phyloP scores from a whole-genome alignment of 2,329 filamentous ascomycete species.

The Bertia moriformis region DNA sequence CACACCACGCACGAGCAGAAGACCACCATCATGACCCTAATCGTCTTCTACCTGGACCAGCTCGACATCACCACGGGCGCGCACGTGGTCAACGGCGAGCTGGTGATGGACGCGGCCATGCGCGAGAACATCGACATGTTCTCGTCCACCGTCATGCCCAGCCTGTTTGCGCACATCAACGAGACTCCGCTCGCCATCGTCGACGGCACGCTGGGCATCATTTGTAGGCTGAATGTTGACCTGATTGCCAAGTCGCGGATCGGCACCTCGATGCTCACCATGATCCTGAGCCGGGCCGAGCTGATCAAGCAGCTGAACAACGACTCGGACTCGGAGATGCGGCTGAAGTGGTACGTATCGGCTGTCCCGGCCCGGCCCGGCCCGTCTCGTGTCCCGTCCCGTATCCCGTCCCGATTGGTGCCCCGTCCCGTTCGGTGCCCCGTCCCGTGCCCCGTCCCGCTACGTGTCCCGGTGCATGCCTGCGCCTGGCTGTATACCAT shows the following conservation, averaged over 20 bases:
- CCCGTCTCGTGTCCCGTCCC: too few species aligned
- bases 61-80: slow-evolving; percentile 79
- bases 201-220: slow-evolving; percentile 72
- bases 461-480: too few species aligned
- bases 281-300: slow-evolving; percentile 86
- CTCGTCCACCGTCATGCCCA: slow-evolving; percentile 73
- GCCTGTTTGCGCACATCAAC: slow-evolving; percentile 75
- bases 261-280: slow-evolving; percentile 77
- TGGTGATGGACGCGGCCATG: slow-evolving; percentile 57
- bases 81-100: slow-evolving; percentile 58
- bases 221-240: slow-evolving; percentile 72
- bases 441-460: too few species aligned
- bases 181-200: slow-evolving; percentile 85
- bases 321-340: slow-evolving; percentile 54
- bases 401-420: too few species aligned
- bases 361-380: too few species aligned
- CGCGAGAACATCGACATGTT: slow-evolving; percentile 91
- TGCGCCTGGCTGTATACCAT: neutral
- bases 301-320: slow-evolving; percentile 77
- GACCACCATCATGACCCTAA: slow-evolving; percentile 89
- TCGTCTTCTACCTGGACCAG: slow-evolving; percentile 81
- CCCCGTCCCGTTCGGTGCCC: too few species aligned
- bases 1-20: slow-evolving; percentile 85
- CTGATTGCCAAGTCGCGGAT: slow-evolving; percentile 76
- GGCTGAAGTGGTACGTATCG: slow-evolving; percentile 63